Evolutionary conservation across 2,329 filamentous ascomycete species (phyloP).

Genomic region (Knufia petricola): DNA sequence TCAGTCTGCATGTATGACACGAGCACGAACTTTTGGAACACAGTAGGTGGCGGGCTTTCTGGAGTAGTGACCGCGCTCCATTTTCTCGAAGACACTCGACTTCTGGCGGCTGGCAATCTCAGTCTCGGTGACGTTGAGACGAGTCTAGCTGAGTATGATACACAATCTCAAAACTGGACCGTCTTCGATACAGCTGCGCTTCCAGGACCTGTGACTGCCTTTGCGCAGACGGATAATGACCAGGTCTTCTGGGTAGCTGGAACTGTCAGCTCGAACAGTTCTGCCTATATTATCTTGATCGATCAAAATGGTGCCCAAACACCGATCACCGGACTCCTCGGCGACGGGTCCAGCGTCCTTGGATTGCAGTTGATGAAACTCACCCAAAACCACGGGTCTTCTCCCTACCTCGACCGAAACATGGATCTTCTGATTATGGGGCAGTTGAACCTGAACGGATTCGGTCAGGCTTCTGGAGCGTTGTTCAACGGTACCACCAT

Average conservation of each 20-base stretch:
- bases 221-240: conserved; percentile 64
- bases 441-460: conserved; percentile 61
- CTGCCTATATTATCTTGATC: conserved; percentile 72
- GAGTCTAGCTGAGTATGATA: conserved; percentile 64
- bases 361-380: conserved; percentile 74
- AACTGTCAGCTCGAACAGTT: conserved; percentile 51
- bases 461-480: conserved; percentile 75
- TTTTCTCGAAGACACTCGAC: conserved; percentile 62
- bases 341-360: conserved; percentile 57
- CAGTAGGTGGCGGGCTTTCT: conserved; percentile 60
- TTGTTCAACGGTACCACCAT: conserved; percentile 76
- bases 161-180: conserved; percentile 57
- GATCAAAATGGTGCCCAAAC: conserved; percentile 59
- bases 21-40: conserved; percentile 63
- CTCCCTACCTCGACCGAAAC: conserved; percentile 53
- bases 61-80: conserved; percentile 63
- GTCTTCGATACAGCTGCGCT: conserved; percentile 52
- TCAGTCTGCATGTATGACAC: conserved; percentile 73
- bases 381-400: conserved; percentile 55
- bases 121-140: conserved; percentile 55
- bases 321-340: conserved; percentile 54
- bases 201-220: conserved; percentile 68
- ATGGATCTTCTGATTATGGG: conserved; percentile 79
- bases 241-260: conserved; percentile 77
- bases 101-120: conserved; percentile 72